Conservation (phyloP, 768 basidiomycete species). For the Lactarius trivialis region DNA sequence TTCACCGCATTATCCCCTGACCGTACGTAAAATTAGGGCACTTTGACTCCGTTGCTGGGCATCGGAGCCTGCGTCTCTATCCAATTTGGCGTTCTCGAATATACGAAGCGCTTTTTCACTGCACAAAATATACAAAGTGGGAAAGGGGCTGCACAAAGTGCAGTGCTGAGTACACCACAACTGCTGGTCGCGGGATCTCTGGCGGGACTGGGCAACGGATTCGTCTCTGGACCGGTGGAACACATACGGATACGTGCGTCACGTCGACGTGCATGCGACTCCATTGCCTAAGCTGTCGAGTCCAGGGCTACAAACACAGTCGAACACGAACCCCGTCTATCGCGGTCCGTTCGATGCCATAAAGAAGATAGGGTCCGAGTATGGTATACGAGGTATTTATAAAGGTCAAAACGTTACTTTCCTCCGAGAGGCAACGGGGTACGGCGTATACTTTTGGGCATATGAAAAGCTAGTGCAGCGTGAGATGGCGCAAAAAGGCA, state of each 20-base stretch:
- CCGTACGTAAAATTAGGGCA: constrained; percentile 50
- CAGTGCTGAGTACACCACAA: constrained; percentile 52
- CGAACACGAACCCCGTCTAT: constrained; percentile 67
- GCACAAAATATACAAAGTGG: constrained; percentile 52
- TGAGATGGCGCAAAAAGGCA: constrained; percentile 69
- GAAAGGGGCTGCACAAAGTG: constrained; percentile 59
- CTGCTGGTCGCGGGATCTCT: constrained; percentile 70
- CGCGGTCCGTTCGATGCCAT: constrained; percentile 84
- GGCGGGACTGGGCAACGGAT: constrained; percentile 85
- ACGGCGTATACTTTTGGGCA: constrained; percentile 83
- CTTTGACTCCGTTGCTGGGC: constrained; percentile 81
- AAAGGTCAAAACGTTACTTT: constrained; percentile 91
- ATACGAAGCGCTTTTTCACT: constrained; percentile 74
- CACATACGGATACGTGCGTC: constrained; percentile 90
- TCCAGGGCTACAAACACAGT: constrained; percentile 86
- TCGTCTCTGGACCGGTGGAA: constrained; percentile 94
- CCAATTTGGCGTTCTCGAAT: constrained; percentile 88
- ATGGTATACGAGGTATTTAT: constrained; percentile 82
- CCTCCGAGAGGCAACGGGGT: constrained; percentile 73
- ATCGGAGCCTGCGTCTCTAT: constrained; percentile 95
- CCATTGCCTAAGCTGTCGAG: background rate
- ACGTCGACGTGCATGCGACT: constrained; percentile 7
- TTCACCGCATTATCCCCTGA: constrained; percentile 1
- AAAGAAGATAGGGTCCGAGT: constrained; percentile 65
- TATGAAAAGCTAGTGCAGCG: constrained; percentile 91